A percentile compares a stretch with the other conserved stretches of the same genome.
Evolutionary conservation across 139 green algal species (phyloP).

Genomic region (Chlorella sorokiniana): DNA sequence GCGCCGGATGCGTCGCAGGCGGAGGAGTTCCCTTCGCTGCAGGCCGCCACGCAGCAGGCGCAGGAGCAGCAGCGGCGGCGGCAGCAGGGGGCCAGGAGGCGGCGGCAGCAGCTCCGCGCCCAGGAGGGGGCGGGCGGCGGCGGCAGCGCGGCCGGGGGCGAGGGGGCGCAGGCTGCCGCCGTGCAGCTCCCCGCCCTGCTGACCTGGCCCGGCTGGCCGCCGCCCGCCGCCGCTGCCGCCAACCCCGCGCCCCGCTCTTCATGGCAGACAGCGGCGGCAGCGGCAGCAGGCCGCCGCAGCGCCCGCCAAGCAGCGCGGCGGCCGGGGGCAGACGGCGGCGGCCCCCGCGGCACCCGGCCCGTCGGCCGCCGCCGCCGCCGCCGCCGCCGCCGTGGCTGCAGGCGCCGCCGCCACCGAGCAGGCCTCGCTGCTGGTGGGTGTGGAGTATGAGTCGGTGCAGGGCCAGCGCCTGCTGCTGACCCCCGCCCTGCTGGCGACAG

Average conservation of each 20-base stretch:
- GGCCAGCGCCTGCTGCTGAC: constrained; percentile 28
- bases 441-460: constrained; percentile 10
- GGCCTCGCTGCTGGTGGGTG: background rate
- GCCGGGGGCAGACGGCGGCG: background rate
- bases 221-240: background rate
- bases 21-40: constrained; percentile 4
- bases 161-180: background rate
- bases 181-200: background rate
- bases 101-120: background rate
- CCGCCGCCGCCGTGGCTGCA: background rate
- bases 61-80: constrained; percentile 2
- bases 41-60: background rate
- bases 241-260: too few relatives aligned
- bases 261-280: background rate
- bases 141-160: background rate
- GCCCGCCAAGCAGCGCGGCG: background rate
- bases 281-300: background rate
- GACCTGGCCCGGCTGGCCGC: constrained; percentile 9
- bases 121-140: background rate
- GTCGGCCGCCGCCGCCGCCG: background rate
- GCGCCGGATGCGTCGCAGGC: background rate
- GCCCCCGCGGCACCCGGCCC: background rate
- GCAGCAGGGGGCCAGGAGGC: background rate
- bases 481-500: background rate
- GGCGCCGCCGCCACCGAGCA: background rate